Percentiles rank a stretch among this genome's conserved stretches.
Conservation (phyloP, 169 alveolate species). For the Babesia bigemina region DNA sequence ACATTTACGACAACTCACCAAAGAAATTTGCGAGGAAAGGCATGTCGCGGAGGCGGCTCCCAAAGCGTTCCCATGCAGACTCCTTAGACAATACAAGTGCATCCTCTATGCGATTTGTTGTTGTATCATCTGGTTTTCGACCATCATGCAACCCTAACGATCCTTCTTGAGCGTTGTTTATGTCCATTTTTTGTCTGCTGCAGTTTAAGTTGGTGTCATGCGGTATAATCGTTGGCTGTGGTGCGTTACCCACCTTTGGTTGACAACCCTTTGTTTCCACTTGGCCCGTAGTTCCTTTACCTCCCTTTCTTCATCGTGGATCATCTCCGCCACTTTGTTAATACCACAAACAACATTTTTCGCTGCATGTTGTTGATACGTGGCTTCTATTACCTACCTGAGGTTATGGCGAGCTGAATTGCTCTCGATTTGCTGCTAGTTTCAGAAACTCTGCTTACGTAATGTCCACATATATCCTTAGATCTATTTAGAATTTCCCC, state of each 20-base stretch:
- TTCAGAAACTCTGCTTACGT: constrained; percentile 48
- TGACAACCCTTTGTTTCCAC: constrained; percentile 44
- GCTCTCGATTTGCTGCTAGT: constrained; percentile 49
- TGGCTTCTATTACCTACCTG: constrained; percentile 28
- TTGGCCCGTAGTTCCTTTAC: constrained; percentile 34
- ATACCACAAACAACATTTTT: constrained; percentile 60
- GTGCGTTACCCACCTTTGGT: constrained; percentile 11
- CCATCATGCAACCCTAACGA: neutral
- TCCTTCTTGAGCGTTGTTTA: neutral
- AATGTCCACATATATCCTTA: constrained; percentile 32
- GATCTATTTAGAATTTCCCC: constrained; percentile 54
- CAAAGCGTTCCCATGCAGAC: constrained; percentile 85
- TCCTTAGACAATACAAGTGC: constrained; percentile 77
- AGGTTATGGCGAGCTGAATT: constrained; percentile 33
- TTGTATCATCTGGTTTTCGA: neutral
- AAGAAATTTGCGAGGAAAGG: constrained; percentile 85
- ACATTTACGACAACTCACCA: constrained; percentile 51
- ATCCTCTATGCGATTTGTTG: constrained; percentile 23
- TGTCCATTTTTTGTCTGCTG: neutral
- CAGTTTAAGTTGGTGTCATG: neutral
- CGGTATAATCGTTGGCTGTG: neutral
- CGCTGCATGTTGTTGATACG: constrained; percentile 16
- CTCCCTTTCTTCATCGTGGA: constrained; percentile 51
- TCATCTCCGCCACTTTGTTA: constrained; percentile 69
- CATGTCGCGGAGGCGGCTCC: constrained; percentile 85